Evolutionary conservation across 2,329 filamentous ascomycete species (phyloP).

Genomic region (Aspergillus fijiensis): DNA sequence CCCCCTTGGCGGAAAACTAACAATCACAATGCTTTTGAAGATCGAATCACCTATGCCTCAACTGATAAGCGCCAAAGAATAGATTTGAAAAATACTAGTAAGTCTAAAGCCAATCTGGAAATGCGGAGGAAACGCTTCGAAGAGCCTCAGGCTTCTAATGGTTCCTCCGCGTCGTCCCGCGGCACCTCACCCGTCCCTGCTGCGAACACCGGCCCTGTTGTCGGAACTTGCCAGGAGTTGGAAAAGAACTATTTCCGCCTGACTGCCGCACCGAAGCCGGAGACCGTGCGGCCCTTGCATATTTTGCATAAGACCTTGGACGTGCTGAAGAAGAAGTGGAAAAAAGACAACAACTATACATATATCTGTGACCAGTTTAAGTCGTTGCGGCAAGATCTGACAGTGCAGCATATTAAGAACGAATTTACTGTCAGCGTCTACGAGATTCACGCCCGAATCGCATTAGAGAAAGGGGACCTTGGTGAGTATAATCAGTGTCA

Average conservation of each 20-base stretch:
- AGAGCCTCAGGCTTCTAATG: slow-evolving; percentile 45
- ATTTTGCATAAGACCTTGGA: slow-evolving; percentile 83
- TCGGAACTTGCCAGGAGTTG: slow-evolving; percentile 78
- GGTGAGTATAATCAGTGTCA: slow-evolving; percentile 99
- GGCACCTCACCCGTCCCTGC: slow-evolving; percentile 51
- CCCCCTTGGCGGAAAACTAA: slow-evolving; percentile 77
- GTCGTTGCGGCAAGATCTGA: slow-evolving; percentile 94
- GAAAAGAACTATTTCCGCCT: slow-evolving; percentile 95
- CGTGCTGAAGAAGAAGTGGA: slow-evolving; percentile 91
- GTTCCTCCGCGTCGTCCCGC: slow-evolving; percentile 41
- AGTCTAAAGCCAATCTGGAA: slow-evolving; percentile 83
- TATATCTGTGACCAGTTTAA: slow-evolving; percentile 99
- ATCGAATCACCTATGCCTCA: slow-evolving; percentile 68
- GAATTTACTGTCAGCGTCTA: slow-evolving; percentile 96
- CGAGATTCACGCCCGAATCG: slow-evolving; percentile 95
- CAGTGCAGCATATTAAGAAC: slow-evolving; percentile 94
- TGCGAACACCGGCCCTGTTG: slow-evolving; percentile 64
- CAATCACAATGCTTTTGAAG: slow-evolving; percentile 62
- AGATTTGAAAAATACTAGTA: slow-evolving; percentile 66
- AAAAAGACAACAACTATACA: slow-evolving; percentile 85
- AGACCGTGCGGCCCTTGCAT: slow-evolving; percentile 79
- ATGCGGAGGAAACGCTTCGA: slow-evolving; percentile 88
- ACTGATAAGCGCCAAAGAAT: slow-evolving; percentile 53
- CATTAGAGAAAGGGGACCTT: slow-evolving; percentile 95
- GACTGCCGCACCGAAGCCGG: slow-evolving; percentile 83